A percentile compares a stretch with the other conserved stretches of the same genome.
Conservation (phyloP, 805 yeast species). For the Yamadazyma laniorum region DNA sequence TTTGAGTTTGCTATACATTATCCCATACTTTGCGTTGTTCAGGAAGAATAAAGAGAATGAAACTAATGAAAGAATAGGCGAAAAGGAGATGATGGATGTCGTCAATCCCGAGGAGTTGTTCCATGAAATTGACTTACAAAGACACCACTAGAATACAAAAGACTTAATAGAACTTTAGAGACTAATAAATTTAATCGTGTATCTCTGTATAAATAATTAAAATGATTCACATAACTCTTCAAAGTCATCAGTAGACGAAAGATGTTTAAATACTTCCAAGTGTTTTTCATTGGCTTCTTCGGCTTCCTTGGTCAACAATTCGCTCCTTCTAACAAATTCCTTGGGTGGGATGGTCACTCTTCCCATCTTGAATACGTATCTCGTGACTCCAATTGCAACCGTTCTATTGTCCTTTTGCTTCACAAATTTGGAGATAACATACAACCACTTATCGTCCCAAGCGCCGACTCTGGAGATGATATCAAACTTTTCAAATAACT, state of each 20-base stretch:
- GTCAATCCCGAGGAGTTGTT: slow-evolving; percentile 44
- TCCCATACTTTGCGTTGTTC: slow-evolving; percentile 39
- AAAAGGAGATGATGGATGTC: slow-evolving; percentile 44
- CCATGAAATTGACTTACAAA: slow-evolving; percentile 45
- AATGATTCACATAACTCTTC: slow-evolving; percentile 10
- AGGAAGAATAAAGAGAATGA: slow-evolving; percentile 23
- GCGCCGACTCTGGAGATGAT: slow-evolving; percentile 62
- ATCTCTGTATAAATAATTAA: slow-evolving; percentile 1
- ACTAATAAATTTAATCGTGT: too few species aligned
- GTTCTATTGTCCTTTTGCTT: slow-evolving; percentile 21
- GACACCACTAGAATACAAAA: slow-evolving; percentile 24
- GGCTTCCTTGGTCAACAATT: slow-evolving; percentile 15
- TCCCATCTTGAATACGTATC: slow-evolving; percentile 77
- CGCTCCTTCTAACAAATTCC: slow-evolving; percentile 43
- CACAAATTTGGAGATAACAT: slow-evolving; percentile 62
- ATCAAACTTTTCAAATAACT: slow-evolving; percentile 57
- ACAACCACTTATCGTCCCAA: slow-evolving; percentile 90
- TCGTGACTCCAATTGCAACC: slow-evolving; percentile 63
- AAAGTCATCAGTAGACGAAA: slow-evolving; percentile 9
- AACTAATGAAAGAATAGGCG: slow-evolving; percentile 36
- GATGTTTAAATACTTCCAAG: slow-evolving; percentile 10
- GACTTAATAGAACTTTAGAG: too few species aligned
- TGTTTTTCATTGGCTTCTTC: slow-evolving; percentile 12
- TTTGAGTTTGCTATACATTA: slow-evolving; percentile 39
- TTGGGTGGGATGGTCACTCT: slow-evolving; percentile 71